Base-by-base conservation (phyloP, 805 yeast species). In the Pichia thaimueangensis region DNA sequence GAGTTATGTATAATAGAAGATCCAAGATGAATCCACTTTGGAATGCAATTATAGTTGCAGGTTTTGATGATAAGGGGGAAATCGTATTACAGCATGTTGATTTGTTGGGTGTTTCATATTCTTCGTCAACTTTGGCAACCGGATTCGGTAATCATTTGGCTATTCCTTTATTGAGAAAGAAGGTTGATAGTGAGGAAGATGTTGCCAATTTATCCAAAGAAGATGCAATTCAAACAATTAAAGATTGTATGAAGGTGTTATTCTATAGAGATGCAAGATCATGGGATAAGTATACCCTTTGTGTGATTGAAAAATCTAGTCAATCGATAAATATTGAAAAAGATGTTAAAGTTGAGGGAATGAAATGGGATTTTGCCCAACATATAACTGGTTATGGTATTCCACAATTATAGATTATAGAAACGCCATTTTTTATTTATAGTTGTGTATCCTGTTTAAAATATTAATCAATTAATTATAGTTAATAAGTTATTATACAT, bases 101-200 rank as follows among this genome's bases (percentile, higher is more conserved):
- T 62, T 69, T 93, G 47, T 73, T 89, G 47, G 99, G 99, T 39
- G 96, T 88, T 22, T 76, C 95, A 3, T 93, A 86, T 63, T 73
- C 86, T 4, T 74, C 97, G 0, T 93, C 95, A 24, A 73, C 95
- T 3, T 68, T 93, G 44, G 96, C 97, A 35, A 89, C 97, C 3
- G 99, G 99, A 1, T 91, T 88, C 61, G 99, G 98, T 45, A 83
- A 94, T 10, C 89, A 93, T 63, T 72, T 93, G 63, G 99, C 98
- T 3, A 67, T 88, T 34, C 99, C 99, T 21, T 67, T 93, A 55
- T 72, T 93, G 60, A 81, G 99, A 68, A 80, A 84, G 60, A 74
- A 82, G 45, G 86, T 84, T 28, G 95, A 87, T 45, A 67, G 70
- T 32, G 97, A 88, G 54, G 78, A 73, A 22, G 96, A 88, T 56